Conservation (phyloP, 1,284 basidiomycete genomes). For the Ceratobasidium sp. region DNA sequence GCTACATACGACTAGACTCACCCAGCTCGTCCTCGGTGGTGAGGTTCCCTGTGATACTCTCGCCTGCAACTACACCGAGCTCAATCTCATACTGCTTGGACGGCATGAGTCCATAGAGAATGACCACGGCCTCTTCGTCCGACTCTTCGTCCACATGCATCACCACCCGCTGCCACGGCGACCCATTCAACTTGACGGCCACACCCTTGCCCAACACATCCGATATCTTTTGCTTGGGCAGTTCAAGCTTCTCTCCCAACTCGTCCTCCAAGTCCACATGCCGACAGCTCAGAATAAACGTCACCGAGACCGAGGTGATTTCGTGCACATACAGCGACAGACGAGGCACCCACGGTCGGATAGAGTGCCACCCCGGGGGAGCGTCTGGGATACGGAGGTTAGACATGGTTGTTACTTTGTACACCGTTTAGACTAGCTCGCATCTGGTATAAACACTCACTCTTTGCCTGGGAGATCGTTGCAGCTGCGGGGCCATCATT, state of each 20-base stretch:
- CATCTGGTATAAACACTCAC: constrained; percentile 11
- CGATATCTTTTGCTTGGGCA: constrained; percentile 55
- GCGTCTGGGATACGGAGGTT: constrained; percentile 37
- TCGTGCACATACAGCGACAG: constrained; percentile 72
- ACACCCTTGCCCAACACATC: constrained; percentile 73
- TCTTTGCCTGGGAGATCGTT: constrained; percentile 20
- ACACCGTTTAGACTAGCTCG: constrained; percentile 21
- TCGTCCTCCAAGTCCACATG: constrained; percentile 48
- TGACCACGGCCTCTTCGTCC: constrained; percentile 77
- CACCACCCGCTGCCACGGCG: constrained; percentile 75
- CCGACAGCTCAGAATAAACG: constrained; percentile 66
- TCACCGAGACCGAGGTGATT: constrained; percentile 80
- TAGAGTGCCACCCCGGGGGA: constrained; percentile 61
- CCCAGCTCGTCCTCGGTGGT: constrained; percentile 53
- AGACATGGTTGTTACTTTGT: constrained; percentile 28
- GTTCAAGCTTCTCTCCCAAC: constrained; percentile 46
- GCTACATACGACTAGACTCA: constrained; percentile 11
- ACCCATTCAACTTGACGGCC: constrained; percentile 75
- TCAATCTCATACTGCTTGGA: constrained; percentile 81
- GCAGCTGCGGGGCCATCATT: not conserved
- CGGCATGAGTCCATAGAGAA: constrained; percentile 79
- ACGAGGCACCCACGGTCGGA: constrained; percentile 75
- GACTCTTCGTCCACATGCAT: constrained; percentile 73
- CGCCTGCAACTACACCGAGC: constrained; percentile 63
- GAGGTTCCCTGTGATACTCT: constrained; percentile 62